Evolutionary conservation across 176 grass and related monocot species (phyloP).

Genomic region (Rhynchospora tenuis): DNA sequence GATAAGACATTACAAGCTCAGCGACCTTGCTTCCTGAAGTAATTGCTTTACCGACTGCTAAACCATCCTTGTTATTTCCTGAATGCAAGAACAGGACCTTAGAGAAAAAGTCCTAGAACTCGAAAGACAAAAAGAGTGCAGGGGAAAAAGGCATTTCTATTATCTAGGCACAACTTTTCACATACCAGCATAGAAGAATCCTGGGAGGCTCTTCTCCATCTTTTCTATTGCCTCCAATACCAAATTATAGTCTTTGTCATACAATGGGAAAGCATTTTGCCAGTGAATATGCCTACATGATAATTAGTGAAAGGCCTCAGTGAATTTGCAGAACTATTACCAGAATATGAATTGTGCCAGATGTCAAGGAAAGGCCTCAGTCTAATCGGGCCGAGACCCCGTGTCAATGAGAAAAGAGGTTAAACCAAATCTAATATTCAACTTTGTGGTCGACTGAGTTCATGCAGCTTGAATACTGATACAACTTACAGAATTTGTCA

Average conservation of each 20-base stretch:
- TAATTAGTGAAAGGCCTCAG: neutral
- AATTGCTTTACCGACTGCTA: conserved; percentile 85
- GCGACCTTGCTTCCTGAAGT: conserved; percentile 80
- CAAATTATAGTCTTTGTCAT: conserved; percentile 59
- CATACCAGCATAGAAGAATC: conserved; percentile 98
- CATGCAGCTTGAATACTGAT: neutral
- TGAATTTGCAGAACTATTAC: neutral
- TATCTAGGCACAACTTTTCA: neutral
- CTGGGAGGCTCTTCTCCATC: conserved; percentile 89
- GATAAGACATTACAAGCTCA: conserved; percentile 63
- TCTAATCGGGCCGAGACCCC: neutral
- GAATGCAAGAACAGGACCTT: conserved; percentile 12
- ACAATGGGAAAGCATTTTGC: conserved; percentile 97
- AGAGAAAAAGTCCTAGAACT: neutral
- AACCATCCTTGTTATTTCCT: conserved; percentile 95
- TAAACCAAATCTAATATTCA: neutral
- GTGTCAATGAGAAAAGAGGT: neutral
- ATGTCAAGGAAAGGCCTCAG: neutral
- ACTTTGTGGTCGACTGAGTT: neutral
- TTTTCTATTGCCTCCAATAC: conserved; percentile 89
- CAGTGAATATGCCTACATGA: conserved; percentile 80
- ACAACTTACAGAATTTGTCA: neutral
- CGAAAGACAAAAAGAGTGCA: neutral
- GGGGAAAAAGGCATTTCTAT: neutral
- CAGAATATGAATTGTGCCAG: neutral